Evolutionary conservation across 495 filamentous ascomycete genomes (phyloP).

Genomic region (Thermochaetoides thermophila): DNA sequence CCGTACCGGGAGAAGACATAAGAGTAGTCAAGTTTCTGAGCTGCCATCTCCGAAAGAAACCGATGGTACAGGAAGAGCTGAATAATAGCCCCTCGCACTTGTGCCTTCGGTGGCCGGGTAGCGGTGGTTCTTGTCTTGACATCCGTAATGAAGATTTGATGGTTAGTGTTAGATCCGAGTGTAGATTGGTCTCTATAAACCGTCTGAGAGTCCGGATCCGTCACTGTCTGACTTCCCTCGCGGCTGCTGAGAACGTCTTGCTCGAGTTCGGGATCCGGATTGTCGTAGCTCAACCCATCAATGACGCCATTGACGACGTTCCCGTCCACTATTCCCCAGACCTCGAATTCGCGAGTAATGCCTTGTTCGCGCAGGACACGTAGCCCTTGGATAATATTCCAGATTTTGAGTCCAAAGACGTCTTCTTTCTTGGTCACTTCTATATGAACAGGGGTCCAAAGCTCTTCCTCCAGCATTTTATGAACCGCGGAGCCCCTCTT

Average conservation of each 20-base stretch:
- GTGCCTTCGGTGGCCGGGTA: constrained; percentile 46
- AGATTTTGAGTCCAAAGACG: constrained; percentile 64
- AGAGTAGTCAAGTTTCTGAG: constrained; percentile 51
- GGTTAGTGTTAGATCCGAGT: too few relatives aligned
- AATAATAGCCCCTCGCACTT: constrained; percentile 63
- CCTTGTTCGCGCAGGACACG: constrained; percentile 62
- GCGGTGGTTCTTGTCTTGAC: constrained; percentile 65
- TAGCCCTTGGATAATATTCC: constrained; percentile 85
- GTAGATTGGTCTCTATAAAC: too few relatives aligned
- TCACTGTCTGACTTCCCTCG: constrained; percentile 9
- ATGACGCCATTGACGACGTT: constrained; percentile 79
- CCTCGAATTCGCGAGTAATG: constrained; percentile 73
- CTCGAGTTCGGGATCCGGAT: constrained; percentile 58
- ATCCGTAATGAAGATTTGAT: constrained; percentile 68
- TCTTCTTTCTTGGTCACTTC: constrained; percentile 67
- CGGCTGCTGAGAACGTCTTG: constrained; percentile 27
- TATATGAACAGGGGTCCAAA: constrained; percentile 61
- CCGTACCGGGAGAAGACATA: constrained; percentile 53
- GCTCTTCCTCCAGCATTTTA: constrained; percentile 67
- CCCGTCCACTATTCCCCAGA: constrained; percentile 83
- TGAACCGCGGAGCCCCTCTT: constrained; percentile 63
- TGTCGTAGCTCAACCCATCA: constrained; percentile 67
- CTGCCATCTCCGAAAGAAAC: constrained; percentile 63
- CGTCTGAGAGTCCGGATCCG: constrained; percentile 43
- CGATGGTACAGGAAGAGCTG: constrained; percentile 87